A percentile compares a stretch with the other conserved stretches of the same genome.
Evolutionary conservation across 768 basidiomycete species (phyloP).

Genomic region (Mycena floridula): DNA sequence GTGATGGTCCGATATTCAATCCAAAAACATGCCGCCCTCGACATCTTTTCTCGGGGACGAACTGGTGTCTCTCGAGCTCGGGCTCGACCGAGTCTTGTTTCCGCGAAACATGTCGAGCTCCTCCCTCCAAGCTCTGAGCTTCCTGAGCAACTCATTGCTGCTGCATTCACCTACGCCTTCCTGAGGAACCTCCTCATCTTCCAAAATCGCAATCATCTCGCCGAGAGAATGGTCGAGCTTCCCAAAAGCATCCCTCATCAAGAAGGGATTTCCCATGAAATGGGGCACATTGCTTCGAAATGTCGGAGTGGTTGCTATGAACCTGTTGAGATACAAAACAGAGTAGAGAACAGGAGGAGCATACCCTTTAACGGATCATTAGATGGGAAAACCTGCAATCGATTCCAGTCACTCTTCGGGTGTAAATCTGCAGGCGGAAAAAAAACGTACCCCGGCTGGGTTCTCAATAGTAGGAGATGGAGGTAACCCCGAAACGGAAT

Average conservation of each 20-base stretch:
- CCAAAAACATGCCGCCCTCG: conserved; percentile 28
- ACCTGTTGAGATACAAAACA: conserved; percentile 10
- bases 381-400: conserved; percentile 41
- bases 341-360: neutral
- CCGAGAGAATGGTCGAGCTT: conserved; percentile 38
- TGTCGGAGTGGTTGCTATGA: conserved; percentile 14
- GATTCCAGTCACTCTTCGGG: neutral
- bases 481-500: conserved; percentile 26
- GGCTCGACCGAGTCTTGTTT: conserved; percentile 3
- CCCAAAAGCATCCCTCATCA: conserved; percentile 34
- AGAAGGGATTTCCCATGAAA: conserved; percentile 40
- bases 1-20: too few relatives aligned
- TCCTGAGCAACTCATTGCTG: conserved; percentile 28
- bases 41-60: conserved; percentile 10
- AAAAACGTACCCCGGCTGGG: conserved; percentile 31
- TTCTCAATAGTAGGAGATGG: conserved; percentile 42
- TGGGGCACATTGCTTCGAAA: conserved; percentile 16
- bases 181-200: conserved; percentile 32
- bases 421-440: neutral
- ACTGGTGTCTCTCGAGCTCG: conserved; percentile 8
- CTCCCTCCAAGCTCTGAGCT: conserved; percentile 35
- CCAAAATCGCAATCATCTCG: conserved; percentile 37
- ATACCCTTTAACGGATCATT: conserved; percentile 34
- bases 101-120: conserved; percentile 30
- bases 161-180: conserved; percentile 22